A percentile compares a stretch with the other conserved stretches of the same genome.
These are phyloP conservation scores for Lyophyllum decastes DNA, from an alignment of 768 basidiomycete genomes.

Conservation along the genomic window DNA sequence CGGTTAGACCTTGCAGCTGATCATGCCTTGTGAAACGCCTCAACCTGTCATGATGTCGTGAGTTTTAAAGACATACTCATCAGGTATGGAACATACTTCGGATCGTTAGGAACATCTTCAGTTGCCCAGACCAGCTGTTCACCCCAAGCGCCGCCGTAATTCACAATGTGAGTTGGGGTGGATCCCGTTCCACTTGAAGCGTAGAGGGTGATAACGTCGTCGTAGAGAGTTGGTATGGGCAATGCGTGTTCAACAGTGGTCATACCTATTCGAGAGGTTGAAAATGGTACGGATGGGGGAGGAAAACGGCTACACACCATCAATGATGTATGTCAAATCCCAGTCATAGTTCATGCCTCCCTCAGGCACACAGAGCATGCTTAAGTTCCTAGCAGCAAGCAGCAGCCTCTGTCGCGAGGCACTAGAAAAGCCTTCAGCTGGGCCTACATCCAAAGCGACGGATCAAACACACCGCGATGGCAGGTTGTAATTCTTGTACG, in stretches of 20 bases:
- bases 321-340: conserved; percentile 79
- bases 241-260: conserved; percentile 75
- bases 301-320: conserved; percentile 41
- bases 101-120: conserved; percentile 64
- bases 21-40: conserved; percentile 67
- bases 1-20: conserved; percentile 57
- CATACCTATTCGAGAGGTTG: conserved; percentile 51
- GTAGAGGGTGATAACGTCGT: conserved; percentile 65
- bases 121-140: conserved; percentile 72
- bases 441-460: background rate
- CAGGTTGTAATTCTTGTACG: conserved; percentile 79
- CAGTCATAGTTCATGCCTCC: conserved; percentile 82
- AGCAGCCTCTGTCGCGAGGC: conserved; percentile 71
- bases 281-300: background rate
- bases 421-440: conserved; percentile 27
- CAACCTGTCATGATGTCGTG: conserved; percentile 40
- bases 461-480: conserved; percentile 53
- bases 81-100: conserved; percentile 48
- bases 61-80: background rate
- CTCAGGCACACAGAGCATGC: conserved; percentile 75
- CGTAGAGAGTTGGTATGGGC: conserved; percentile 64
- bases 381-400: conserved; percentile 57
- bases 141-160: conserved; percentile 73
- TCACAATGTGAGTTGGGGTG: conserved; percentile 76
- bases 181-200: conserved; percentile 68